Evolutionary conservation across 1,284 basidiomycete species (phyloP).

Genomic region (Ganoderma multipileum): DNA sequence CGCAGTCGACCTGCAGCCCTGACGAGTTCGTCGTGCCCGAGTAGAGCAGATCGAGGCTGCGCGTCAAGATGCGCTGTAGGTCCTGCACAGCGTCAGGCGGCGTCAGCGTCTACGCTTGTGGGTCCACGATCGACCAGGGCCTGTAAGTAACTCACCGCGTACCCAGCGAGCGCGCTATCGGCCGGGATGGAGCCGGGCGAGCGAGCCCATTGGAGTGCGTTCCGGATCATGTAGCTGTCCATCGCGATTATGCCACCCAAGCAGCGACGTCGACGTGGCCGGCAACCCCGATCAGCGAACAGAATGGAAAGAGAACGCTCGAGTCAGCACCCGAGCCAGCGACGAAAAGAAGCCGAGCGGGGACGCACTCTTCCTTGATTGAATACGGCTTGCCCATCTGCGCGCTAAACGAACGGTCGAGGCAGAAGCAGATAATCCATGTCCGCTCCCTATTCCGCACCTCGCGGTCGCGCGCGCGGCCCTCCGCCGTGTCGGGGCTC

Average conservation of each 20-base stretch:
- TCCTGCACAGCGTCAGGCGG: slow-evolving; percentile 54
- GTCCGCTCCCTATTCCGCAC: slow-evolving; percentile 94
- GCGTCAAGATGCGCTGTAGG: slow-evolving; percentile 86
- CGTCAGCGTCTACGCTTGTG: slow-evolving; percentile 19
- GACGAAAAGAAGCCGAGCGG: slow-evolving; percentile 19
- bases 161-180: slow-evolving; percentile 73
- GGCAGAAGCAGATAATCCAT: slow-evolving; percentile 91
- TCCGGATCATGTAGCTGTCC: slow-evolving; percentile 85
- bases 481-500: slow-evolving; percentile 78
- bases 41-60: slow-evolving; percentile 91
- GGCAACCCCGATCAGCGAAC: slow-evolving; percentile 25
- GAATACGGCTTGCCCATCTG: slow-evolving; percentile 93
- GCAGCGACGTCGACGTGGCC: slow-evolving; percentile 11
- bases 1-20: slow-evolving; percentile 86
- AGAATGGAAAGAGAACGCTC: slow-evolving; percentile 13
- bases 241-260: slow-evolving; percentile 19
- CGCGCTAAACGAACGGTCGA: slow-evolving; percentile 91
- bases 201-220: slow-evolving; percentile 75
- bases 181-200: slow-evolving; percentile 65
- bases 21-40: slow-evolving; percentile 83
- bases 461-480: slow-evolving; percentile 76
- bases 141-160: slow-evolving; percentile 62
- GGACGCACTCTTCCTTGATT: slow-evolving; percentile 83
- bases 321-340: slow-evolving; percentile 24
- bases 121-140: slow-evolving; percentile 29